phyloP scores from a whole-genome alignment of 257 asterid species.

The Solanum tacnaense region DNA sequence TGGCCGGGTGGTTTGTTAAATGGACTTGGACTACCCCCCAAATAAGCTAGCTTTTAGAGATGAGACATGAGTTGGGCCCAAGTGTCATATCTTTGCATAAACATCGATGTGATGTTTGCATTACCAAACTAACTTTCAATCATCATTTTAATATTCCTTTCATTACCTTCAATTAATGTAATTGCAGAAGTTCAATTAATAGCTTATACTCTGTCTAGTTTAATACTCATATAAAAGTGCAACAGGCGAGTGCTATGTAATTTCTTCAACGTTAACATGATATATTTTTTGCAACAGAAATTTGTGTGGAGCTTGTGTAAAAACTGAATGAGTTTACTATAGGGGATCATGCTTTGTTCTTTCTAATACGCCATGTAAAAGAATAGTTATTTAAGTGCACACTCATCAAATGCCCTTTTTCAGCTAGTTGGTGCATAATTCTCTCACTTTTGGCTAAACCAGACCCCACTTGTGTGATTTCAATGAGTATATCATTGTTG shows the following conservation, averaged over 20 bases:
- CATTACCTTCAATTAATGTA: background rate
- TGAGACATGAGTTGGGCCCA: background rate
- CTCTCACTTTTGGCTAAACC: background rate
- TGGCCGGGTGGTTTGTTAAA: background rate
- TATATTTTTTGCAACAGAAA: background rate
- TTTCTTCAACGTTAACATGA: background rate
- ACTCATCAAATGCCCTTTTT: background rate
- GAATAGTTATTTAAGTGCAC: background rate
- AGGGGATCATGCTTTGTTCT: background rate
- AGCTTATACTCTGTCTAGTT: background rate
- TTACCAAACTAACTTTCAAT: background rate
- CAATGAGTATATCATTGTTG: background rate
- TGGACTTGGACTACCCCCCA: background rate
- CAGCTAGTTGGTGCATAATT: background rate
- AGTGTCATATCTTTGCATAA: background rate
- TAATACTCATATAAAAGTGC: background rate
- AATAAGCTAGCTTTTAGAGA: background rate
- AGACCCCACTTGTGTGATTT: background rate
- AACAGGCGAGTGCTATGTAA: background rate
- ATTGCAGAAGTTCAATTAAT: background rate
- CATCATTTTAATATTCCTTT: background rate
- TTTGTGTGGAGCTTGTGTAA: background rate
- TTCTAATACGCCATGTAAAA: background rate
- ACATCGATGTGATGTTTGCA: background rate
- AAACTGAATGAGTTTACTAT: background rate